These are phyloP conservation scores for Daldinia caldariorum DNA, from an alignment of 495 filamentous ascomycete species.

Conservation along the genomic window DNA sequence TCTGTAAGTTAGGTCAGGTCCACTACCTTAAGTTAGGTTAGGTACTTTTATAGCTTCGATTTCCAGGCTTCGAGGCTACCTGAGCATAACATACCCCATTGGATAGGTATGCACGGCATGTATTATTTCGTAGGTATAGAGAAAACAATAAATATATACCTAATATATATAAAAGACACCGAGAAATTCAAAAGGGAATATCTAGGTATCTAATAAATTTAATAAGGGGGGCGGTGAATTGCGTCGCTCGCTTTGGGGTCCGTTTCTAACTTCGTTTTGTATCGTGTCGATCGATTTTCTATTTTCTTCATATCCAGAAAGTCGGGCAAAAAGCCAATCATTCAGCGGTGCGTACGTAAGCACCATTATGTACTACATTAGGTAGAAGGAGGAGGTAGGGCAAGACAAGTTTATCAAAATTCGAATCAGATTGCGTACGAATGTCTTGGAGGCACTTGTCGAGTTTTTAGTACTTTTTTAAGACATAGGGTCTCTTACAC, in stretches of 20 bases:
- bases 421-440: constrained; percentile 14
- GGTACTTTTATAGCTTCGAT: not conserved
- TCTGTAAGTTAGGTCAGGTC: too few relatives aligned
- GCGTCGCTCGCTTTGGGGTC: not conserved
- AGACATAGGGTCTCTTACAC: too few relatives aligned
- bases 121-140: not conserved
- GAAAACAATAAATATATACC: too few relatives aligned
- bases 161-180: too few relatives aligned
- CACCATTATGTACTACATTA: not conserved
- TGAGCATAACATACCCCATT: not conserved
- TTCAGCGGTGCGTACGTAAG: constrained; percentile 26
- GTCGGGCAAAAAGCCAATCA: constrained; percentile 5
- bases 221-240: not conserved
- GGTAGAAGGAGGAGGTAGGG: constrained; percentile 6
- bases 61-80: not conserved
- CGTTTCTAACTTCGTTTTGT: not conserved
- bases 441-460: constrained; percentile 10
- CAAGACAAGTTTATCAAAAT: constrained; percentile 26
- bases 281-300: constrained; percentile 5
- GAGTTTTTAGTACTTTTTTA: not conserved
- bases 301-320: not conserved
- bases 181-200: too few relatives aligned
- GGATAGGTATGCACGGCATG: not conserved
- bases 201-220: too few relatives aligned
- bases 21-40: too few relatives aligned